Base-by-base conservation (phyloP, 768 basidiomycete genomes). In the Rhodotorula paludigena region DNA sequence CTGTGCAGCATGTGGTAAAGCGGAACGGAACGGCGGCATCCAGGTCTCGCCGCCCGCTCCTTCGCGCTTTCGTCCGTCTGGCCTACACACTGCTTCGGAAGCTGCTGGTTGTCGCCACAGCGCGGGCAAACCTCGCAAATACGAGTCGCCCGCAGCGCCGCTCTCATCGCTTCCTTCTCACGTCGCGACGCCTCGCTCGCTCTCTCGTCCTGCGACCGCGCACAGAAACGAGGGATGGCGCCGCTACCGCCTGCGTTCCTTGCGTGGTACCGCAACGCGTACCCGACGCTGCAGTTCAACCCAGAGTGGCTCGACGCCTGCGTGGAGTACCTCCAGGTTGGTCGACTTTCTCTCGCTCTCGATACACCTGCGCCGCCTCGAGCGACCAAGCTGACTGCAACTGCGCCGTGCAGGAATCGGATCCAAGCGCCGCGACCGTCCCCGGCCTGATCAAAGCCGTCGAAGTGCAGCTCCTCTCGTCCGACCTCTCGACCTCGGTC, bases 401-500 rank as follows among this genome's bases (percentile, higher is more conserved):
- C 7, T 39, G n/a, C 47, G 23, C 25, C 33, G 25, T 25, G 5
- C 33, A 66, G 64, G 33, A 35, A 3, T 51, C 36, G 9, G 61
- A 68, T 16, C 45, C 51, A 2, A 2, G 12, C 18, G 49, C 57
- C 1, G 36, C 58, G 30, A 44, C 42, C 0, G 35, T 45, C 18
- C n/a, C 32, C 2, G 53, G 39, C 10, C 54, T 71, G 36, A 71
- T 66, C 69, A 66, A 71, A 35, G 23, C 44, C 15, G 65, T 71
- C 62, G 64, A 71, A 23, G 32, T 39, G 2, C 69, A 71, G 54
- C 64, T 71, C 12, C 58, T 71, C 35, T 66, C 57, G 20, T 71
- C 69, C 14, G 69, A 71, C 53, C 65, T 71, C 28, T 55, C 64
- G 25, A 71, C 69, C 38, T 71, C 69, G 16, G 33, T 66, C 61